Evolutionary conservation across 345 rosid species (phyloP).

Genomic region (Salix dunnii): DNA sequence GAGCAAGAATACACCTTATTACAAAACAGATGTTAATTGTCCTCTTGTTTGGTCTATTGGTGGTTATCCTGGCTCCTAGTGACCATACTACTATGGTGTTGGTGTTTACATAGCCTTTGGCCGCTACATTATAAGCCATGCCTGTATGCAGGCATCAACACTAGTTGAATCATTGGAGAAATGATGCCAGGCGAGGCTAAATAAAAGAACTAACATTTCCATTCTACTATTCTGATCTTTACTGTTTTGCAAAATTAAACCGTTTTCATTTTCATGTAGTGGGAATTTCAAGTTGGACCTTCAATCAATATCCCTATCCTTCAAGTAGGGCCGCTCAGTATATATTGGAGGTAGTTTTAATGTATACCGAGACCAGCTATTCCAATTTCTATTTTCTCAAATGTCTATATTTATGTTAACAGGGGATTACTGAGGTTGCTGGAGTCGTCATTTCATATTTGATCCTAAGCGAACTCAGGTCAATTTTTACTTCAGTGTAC

Average conservation of each 20-base stretch:
- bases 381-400: background rate
- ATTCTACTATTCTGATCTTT: background rate
- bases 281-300: conserved; percentile 98
- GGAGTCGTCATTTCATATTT: conserved; percentile 15
- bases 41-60: background rate
- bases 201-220: background rate
- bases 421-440: conserved; percentile 27
- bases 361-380: background rate
- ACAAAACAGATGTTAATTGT: conserved; percentile 62
- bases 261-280: conserved; percentile 29
- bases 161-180: background rate
- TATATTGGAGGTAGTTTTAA: conserved; percentile 67
- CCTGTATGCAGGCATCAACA: background rate
- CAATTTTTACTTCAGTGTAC: no score
- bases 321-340: conserved; percentile 91
- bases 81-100: background rate
- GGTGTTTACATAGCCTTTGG: background rate
- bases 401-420: conserved; percentile 3
- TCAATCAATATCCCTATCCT: conserved; percentile 70
- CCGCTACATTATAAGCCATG: background rate
- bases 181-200: background rate
- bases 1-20: conserved; percentile 94
- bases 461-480: conserved; percentile 23
- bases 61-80: background rate
- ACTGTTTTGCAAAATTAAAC: background rate